phyloP scores from a whole-genome alignment of 1,284 basidiomycete genomes.

The Pseudozyma sp. region DNA sequence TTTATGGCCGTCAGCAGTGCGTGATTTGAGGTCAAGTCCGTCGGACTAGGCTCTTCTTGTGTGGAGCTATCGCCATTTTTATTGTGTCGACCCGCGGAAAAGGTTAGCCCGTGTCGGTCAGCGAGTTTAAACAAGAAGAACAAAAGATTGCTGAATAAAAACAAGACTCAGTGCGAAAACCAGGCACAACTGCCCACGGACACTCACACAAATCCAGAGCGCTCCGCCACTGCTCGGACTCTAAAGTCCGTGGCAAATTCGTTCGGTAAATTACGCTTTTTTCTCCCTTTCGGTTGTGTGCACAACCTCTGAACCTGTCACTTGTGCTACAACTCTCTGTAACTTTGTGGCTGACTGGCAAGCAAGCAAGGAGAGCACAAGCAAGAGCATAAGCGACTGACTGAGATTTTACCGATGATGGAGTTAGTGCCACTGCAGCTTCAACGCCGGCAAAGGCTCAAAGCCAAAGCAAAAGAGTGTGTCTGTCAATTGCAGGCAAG shows the following conservation, averaged over 20 bases:
- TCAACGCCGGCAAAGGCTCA: too few relatives aligned
- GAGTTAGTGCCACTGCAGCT: too few relatives aligned
- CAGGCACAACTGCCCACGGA: neutral
- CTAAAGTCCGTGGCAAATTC: conserved; percentile 28
- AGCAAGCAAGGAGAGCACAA: too few relatives aligned
- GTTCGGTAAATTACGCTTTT: conserved; percentile 6
- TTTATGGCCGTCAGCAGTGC: too few relatives aligned
- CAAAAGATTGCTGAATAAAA: neutral
- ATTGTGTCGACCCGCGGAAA: neutral
- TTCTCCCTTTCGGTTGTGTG: neutral
- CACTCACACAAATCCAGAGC: neutral
- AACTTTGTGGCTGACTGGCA: too few relatives aligned
- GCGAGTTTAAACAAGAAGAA: neutral
- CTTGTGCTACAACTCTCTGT: neutral
- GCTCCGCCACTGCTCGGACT: neutral
- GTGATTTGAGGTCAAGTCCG: neutral
- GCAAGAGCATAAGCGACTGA: too few relatives aligned
- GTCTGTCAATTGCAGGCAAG: neutral
- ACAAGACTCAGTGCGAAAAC: neutral
- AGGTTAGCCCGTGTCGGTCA: conserved; percentile 14
- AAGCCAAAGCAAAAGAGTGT: too few relatives aligned
- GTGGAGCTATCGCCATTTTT: neutral
- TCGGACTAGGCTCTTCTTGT: neutral
- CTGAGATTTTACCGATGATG: too few relatives aligned
- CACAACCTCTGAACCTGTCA: neutral